Percentiles rank a stretch among this genome's conserved stretches.
phyloP scores from a whole-genome alignment of 495 filamentous ascomycete genomes.

The Schizothecium vesticola region DNA sequence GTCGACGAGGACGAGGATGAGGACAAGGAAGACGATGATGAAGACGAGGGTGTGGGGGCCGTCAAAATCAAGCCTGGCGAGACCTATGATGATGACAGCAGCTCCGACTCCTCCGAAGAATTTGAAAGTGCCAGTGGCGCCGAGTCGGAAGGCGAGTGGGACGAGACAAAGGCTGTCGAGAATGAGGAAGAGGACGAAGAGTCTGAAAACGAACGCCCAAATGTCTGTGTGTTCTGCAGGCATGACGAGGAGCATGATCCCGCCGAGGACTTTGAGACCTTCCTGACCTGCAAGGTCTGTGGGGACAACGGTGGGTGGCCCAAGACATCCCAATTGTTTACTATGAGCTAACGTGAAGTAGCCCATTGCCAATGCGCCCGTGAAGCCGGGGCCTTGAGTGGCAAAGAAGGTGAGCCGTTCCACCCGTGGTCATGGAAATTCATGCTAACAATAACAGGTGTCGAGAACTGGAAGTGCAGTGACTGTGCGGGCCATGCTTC shows the following conservation, averaged over 20 bases:
- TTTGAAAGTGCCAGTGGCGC: conserved; percentile 29
- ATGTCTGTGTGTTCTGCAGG: conserved; percentile 70
- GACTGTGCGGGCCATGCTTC: conserved; percentile 65
- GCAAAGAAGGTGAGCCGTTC: conserved; percentile 27
- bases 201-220: conserved; percentile 52
- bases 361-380: conserved; percentile 94
- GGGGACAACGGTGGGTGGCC: conserved; percentile 76
- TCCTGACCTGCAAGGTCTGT: conserved; percentile 73
- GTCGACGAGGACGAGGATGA: conserved; percentile 34
- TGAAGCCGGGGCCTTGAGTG: conserved; percentile 62
- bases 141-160: conserved; percentile 48
- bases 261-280: conserved; percentile 80
- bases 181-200: conserved; percentile 63
- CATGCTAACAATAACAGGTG: conserved; percentile 41
- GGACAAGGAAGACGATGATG: conserved; percentile 45
- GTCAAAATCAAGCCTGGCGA: conserved; percentile 63
- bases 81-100: conserved; percentile 38
- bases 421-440: not conserved
- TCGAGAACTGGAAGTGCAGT: conserved; percentile 72
- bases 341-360: conserved; percentile 45
- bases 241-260: conserved; percentile 84
- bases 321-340: conserved; percentile 9
- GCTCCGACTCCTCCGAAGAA: conserved; percentile 16
- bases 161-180: conserved; percentile 51
- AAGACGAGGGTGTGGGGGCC: conserved; percentile 64